A percentile compares a stretch with the other conserved stretches of the same genome.
Evolutionary conservation across 2,329 filamentous ascomycete genomes (phyloP).

Genomic region (Hypoxylon sp.): DNA sequence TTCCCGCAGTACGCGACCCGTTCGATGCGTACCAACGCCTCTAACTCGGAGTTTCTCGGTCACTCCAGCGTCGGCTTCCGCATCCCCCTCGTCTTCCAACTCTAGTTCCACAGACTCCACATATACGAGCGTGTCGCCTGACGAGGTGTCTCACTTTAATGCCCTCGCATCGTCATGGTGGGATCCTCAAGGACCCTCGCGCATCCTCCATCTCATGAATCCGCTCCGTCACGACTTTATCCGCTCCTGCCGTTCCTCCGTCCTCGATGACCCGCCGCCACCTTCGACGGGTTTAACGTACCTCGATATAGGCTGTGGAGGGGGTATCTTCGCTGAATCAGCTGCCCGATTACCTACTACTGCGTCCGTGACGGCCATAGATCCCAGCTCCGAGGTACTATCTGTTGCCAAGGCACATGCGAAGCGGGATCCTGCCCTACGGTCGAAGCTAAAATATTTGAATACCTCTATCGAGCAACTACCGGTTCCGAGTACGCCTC

Average conservation of each 20-base stretch:
- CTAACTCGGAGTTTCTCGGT: constrained; percentile 39
- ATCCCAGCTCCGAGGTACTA: constrained; percentile 81
- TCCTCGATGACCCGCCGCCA: constrained; percentile 59
- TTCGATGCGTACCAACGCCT: constrained; percentile 12
- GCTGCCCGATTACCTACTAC: constrained; percentile 78
- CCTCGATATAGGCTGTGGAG: constrained; percentile 95
- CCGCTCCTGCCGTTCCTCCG: constrained; percentile 74
- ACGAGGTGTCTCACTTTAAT: constrained; percentile 95
- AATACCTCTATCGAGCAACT: constrained; percentile 84
- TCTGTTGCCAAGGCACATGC: constrained; percentile 83
- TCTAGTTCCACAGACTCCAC: constrained; percentile 48
- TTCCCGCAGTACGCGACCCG: background rate
- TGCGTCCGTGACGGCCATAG: constrained; percentile 78
- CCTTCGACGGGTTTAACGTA: constrained; percentile 70
- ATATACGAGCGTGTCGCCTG: constrained; percentile 83
- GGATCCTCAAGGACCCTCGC: constrained; percentile 93
- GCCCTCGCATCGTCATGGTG: constrained; percentile 95
- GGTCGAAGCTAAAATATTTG: constrained; percentile 76
- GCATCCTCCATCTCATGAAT: constrained; percentile 97
- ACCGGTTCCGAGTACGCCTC: constrained; percentile 56
- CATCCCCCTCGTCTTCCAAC: constrained; percentile 42
- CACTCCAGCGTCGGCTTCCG: constrained; percentile 21
- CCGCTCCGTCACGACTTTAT: constrained; percentile 96
- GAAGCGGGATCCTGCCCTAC: constrained; percentile 78
- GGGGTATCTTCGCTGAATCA: constrained; percentile 94